Conservation (phyloP, 805 yeast species). For the Cyberlindnera mississippiensis region DNA sequence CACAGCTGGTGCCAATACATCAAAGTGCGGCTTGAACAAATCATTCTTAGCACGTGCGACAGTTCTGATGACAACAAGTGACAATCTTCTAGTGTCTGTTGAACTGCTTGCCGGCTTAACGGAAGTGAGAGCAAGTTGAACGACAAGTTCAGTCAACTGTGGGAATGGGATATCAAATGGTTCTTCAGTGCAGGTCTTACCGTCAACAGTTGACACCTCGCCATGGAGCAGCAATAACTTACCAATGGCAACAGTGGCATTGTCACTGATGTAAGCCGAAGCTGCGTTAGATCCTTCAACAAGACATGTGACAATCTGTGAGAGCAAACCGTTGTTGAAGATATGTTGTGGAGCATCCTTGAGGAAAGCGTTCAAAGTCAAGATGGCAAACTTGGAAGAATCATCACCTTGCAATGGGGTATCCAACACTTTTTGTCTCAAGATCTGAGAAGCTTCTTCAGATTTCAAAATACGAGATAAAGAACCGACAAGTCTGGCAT, state of each 20-base stretch:
- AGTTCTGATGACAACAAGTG: conserved; percentile 74
- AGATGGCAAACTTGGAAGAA: conserved; percentile 57
- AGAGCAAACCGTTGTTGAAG: conserved; percentile 46
- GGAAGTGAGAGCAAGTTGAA: conserved; percentile 46
- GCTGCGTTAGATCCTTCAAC: conserved; percentile 38
- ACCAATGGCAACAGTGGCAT: conserved; percentile 76
- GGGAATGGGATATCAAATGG: conserved; percentile 42
- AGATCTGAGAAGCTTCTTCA: conserved; percentile 60
- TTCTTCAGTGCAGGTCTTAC: conserved; percentile 24
- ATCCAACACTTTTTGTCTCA: conserved; percentile 55
- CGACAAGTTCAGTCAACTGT: conserved; percentile 39
- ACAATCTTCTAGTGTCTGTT: conserved; percentile 71
- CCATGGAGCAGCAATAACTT: conserved; percentile 60
- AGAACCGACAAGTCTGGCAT: conserved; percentile 77
- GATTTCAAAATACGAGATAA: conserved; percentile 60
- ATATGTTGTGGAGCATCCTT: conserved; percentile 70
- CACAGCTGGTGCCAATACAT: conserved; percentile 62
- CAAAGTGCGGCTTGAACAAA: conserved; percentile 49
- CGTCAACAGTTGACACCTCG: conserved; percentile 36
- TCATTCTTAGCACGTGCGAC: conserved; percentile 59
- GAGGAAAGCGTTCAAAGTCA: conserved; percentile 75
- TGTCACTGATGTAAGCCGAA: conserved; percentile 59
- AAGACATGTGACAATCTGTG: conserved; percentile 48
- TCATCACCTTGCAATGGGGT: conserved; percentile 38
- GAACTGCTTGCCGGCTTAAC: conserved; percentile 58